Evolutionary conservation across 176 grass and related monocot genomes (phyloP).

Genomic region (Panicum miliaceum): DNA sequence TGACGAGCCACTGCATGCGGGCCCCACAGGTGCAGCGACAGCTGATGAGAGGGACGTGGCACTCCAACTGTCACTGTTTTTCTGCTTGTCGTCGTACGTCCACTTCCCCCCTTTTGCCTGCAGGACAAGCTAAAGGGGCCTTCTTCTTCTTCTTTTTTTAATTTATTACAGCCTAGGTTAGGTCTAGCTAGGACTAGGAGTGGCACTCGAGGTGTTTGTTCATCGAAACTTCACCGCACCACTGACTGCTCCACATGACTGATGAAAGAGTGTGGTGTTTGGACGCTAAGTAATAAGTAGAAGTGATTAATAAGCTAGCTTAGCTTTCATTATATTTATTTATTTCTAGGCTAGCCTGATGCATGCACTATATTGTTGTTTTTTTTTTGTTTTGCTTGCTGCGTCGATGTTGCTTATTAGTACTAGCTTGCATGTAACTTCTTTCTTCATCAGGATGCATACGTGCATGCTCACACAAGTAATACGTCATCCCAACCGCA

Average conservation of each 20-base stretch:
- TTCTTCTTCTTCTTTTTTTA: too few relatives aligned
- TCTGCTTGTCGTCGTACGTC: conserved; percentile 28
- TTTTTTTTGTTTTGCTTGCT: not conserved
- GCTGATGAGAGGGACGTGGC: not conserved
- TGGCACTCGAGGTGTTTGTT: too few relatives aligned
- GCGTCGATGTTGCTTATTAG: not conserved
- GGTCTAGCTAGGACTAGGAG: too few relatives aligned
- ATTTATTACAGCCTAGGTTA: not conserved
- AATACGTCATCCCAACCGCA: not conserved
- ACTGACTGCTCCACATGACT: too few relatives aligned
- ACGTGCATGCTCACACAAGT: not conserved
- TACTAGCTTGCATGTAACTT: not conserved
- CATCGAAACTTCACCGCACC: too few relatives aligned
- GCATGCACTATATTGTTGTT: not conserved
- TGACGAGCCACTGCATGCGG: not conserved
- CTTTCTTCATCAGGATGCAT: not conserved
- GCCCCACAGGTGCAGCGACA: not conserved
- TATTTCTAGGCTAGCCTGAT: not conserved
- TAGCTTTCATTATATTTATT: not conserved
- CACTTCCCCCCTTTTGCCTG: not conserved
- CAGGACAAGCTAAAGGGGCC: too few relatives aligned
- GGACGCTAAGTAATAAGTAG: too few relatives aligned
- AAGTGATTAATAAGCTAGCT: too few relatives aligned
- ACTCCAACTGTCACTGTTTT: conserved; percentile 30
- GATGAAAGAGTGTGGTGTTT: too few relatives aligned